Evolutionary conservation across 2,329 filamentous ascomycete genomes (phyloP).

Genomic region (Epichloe gansuensis): DNA sequence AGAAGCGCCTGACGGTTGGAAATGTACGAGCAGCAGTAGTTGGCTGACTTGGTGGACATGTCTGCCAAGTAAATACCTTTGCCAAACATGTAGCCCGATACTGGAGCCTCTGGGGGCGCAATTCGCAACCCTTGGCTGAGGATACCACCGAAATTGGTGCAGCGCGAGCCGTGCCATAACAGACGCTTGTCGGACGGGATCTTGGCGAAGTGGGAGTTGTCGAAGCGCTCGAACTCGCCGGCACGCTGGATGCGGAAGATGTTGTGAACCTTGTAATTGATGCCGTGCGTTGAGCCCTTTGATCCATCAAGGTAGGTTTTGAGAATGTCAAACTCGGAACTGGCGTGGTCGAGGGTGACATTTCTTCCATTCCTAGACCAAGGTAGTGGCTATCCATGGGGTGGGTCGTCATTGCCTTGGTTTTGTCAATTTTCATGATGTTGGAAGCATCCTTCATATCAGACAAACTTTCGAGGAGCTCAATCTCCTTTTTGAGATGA

Average conservation of each 20-base stretch:
- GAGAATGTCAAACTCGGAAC: constrained; percentile 53
- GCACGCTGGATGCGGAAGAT: constrained; percentile 75
- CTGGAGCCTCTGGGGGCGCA: constrained; percentile 72
- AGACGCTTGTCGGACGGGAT: constrained; percentile 57
- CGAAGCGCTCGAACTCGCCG: constrained; percentile 60
- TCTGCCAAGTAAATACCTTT: constrained; percentile 85
- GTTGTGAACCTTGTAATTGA: constrained; percentile 50
- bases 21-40: constrained; percentile 53
- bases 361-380: constrained; percentile 61
- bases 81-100: constrained; percentile 75
- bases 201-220: constrained; percentile 40
- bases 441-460: constrained; percentile 76
- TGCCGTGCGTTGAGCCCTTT: constrained; percentile 52
- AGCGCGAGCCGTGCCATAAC: constrained; percentile 78
- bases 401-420: constrained; percentile 41
- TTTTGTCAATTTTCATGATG: constrained; percentile 57
- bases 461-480: constrained; percentile 66
- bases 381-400: constrained; percentile 61
- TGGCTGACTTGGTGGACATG: constrained; percentile 71
- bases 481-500: constrained; percentile 62
- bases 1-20: constrained; percentile 63
- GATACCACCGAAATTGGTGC: constrained; percentile 79
- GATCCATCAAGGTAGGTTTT: constrained; percentile 55
- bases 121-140: constrained; percentile 82
- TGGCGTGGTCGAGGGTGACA: constrained; percentile 53